Conservation (phyloP, 2,329 filamentous ascomycete species). For the Trichoderma atrobrunneum region DNA sequence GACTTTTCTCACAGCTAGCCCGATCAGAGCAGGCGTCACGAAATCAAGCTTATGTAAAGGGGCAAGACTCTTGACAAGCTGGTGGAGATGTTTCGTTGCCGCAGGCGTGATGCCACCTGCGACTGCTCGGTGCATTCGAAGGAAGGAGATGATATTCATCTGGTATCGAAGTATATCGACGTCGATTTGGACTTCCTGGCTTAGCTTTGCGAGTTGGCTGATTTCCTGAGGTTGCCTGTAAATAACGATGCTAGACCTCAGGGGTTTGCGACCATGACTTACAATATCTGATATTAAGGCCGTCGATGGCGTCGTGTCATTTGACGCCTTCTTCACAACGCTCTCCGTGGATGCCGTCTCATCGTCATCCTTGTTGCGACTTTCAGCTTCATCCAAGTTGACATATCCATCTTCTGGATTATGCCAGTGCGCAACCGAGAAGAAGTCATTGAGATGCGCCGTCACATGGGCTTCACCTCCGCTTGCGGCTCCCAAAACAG, state of each 20-base stretch:
- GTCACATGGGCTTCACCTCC: slow-evolving; percentile 50
- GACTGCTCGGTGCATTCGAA: slow-evolving; percentile 84
- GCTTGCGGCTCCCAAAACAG: slow-evolving; percentile 56
- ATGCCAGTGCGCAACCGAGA: slow-evolving; percentile 88
- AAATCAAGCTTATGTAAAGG: slow-evolving; percentile 78
- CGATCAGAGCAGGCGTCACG: slow-evolving; percentile 79
- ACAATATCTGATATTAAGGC: slow-evolving; percentile 45
- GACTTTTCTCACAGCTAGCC: slow-evolving; percentile 78
- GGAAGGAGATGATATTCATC: slow-evolving; percentile 81
- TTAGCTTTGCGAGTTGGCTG: slow-evolving; percentile 56
- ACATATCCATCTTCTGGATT: slow-evolving; percentile 67
- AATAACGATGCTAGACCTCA: neutral
- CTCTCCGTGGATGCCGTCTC: slow-evolving; percentile 42
- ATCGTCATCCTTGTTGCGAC: slow-evolving; percentile 25
- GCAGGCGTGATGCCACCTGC: slow-evolving; percentile 71
- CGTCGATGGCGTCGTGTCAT: slow-evolving; percentile 23
- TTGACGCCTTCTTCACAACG: slow-evolving; percentile 42
- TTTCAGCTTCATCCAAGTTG: slow-evolving; percentile 64
- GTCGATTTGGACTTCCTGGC: slow-evolving; percentile 59
- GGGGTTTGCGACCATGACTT: slow-evolving; percentile 23
- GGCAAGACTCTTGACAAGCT: slow-evolving; percentile 69
- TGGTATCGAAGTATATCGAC: slow-evolving; percentile 81
- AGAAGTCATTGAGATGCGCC: slow-evolving; percentile 70
- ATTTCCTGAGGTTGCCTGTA: slow-evolving; percentile 47
- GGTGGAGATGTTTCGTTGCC: slow-evolving; percentile 74